phyloP scores from a whole-genome alignment of 805 yeast genomes.

The Monosporozyma yasuniensis region DNA sequence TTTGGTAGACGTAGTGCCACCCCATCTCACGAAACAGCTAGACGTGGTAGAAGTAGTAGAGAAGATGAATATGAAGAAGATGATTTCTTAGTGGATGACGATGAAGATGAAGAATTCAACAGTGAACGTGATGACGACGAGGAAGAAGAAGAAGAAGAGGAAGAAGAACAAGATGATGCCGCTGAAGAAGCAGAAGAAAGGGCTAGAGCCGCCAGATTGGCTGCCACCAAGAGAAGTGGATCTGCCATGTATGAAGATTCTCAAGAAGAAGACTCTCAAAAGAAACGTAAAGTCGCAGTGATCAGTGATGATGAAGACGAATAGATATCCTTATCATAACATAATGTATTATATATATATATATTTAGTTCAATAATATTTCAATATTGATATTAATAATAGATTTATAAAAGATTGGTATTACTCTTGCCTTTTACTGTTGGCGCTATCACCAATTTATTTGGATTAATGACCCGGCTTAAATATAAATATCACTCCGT shows the following conservation, averaged over 20 bases:
- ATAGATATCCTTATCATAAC: not conserved
- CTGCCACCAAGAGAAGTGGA: slow-evolving; percentile 47
- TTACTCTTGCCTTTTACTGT: no score
- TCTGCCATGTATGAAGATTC: slow-evolving; percentile 38
- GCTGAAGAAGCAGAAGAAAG: slow-evolving; percentile 43
- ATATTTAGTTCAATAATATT: no score
- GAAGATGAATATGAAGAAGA: slow-evolving; percentile 29
- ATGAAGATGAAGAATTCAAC: slow-evolving; percentile 25
- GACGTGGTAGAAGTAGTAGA: slow-evolving; percentile 12
- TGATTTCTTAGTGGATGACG: slow-evolving; percentile 30
- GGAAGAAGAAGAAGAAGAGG: slow-evolving; percentile 33
- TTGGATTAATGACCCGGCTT: not conserved
- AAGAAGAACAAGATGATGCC: slow-evolving; percentile 40
- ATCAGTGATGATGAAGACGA: slow-evolving; percentile 37
- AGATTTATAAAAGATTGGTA: not conserved
- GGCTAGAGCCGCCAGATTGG: slow-evolving; percentile 50
- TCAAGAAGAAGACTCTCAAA: slow-evolving; percentile 27
- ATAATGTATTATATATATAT: not conserved
- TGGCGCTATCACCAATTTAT: no score
- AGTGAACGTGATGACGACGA: slow-evolving; percentile 24
- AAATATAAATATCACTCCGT: not conserved
- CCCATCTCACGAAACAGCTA: slow-evolving; percentile 4
- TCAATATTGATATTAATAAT: no score
- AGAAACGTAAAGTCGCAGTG: slow-evolving; percentile 26
- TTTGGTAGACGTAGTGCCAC: slow-evolving; percentile 11